Evolutionary conservation across 805 yeast genomes (phyloP), one percentile per base, ranked within the genome.

Genomic region (Ogataea pignaliae): DNA sequence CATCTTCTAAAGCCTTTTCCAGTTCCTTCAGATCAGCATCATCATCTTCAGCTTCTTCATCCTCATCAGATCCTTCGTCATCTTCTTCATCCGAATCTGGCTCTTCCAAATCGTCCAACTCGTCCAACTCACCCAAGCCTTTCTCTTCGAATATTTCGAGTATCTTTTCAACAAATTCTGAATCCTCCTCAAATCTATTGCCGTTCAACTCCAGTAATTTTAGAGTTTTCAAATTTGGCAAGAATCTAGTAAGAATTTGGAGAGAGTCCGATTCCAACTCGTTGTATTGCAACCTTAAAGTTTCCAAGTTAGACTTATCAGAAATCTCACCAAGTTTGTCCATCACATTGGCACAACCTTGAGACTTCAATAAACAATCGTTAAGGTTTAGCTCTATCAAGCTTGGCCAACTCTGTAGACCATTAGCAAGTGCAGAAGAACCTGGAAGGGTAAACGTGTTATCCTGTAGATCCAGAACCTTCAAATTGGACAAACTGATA

Each of bases 21-120:
- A 77, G 65, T 40, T 66, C 66, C 39, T 64, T 66, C 43, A 73
- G 60, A 47, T 73, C 73, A 60, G 7, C 26, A 7, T 7, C 47
- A 3, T 65, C 71, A 18, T 47, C 71, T 16, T 66, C 71, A 28
- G 70, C 76, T 39, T 79, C 88, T 38, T 76, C 83, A 39, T 75
- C 75, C 29, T 66, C 73, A 16, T 73, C 83, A 26, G 72, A 72
- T 8, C 72, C 83, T 15, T 75, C 83, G 3, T 76, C 84, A 17
- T 81, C 87, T 44, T 81, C 88, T 42, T 80, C 88, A 18, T 78
- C 86, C 39, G 80, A 78, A 50, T 80, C 80, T 31, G 76, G 70
- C 64, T 88, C 97, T 70, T 91, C 99, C 68, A 93, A 77, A 55
- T 93, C 99, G 56, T 91, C 98, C 40, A 93, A 73, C 61, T 93